phyloP scores from a whole-genome alignment of 768 basidiomycete genomes.

The Tricholoma hemisulphureum region DNA sequence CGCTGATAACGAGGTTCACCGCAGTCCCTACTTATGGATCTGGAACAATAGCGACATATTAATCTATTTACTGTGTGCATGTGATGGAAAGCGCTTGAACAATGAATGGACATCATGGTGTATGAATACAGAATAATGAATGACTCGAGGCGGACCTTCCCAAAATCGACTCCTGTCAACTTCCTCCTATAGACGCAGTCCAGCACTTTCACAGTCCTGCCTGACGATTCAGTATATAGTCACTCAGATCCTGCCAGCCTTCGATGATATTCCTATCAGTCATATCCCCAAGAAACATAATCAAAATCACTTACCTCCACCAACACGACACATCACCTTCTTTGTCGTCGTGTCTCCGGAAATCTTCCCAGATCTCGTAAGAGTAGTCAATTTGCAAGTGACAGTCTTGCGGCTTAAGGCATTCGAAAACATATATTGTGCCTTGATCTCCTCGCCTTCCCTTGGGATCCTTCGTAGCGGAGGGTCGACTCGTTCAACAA shows the following conservation, averaged over 20 bases:
- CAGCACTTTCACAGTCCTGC: slow-evolving; percentile 50
- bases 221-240: slow-evolving; percentile 77
- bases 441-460: slow-evolving; percentile 77
- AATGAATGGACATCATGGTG: slow-evolving; percentile 19
- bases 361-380: slow-evolving; percentile 57
- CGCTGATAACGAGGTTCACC: background rate
- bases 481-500: slow-evolving; percentile 80
- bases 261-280: slow-evolving; percentile 12
- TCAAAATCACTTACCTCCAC: slow-evolving; percentile 61
- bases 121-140: slow-evolving; percentile 24
- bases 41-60: slow-evolving; percentile 10
- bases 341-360: slow-evolving; percentile 57
- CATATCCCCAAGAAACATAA: background rate
- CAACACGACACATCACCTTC: slow-evolving; percentile 92
- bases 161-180: slow-evolving; percentile 3
- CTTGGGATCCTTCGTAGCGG: slow-evolving; percentile 62
- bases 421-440: slow-evolving; percentile 81
- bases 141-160: slow-evolving; percentile 7
- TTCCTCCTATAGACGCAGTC: background rate
- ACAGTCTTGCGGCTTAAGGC: slow-evolving; percentile 70
- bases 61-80: slow-evolving; percentile 21
- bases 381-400: slow-evolving; percentile 76
- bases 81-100: slow-evolving; percentile 17
- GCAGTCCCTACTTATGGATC: background rate
- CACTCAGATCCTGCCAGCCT: slow-evolving; percentile 80